A percentile compares a stretch with the other conserved stretches of the same genome.
These are phyloP conservation scores for Dissoconium aciculare DNA, from an alignment of 2,329 filamentous ascomycete genomes.

Conservation along the genomic window DNA sequence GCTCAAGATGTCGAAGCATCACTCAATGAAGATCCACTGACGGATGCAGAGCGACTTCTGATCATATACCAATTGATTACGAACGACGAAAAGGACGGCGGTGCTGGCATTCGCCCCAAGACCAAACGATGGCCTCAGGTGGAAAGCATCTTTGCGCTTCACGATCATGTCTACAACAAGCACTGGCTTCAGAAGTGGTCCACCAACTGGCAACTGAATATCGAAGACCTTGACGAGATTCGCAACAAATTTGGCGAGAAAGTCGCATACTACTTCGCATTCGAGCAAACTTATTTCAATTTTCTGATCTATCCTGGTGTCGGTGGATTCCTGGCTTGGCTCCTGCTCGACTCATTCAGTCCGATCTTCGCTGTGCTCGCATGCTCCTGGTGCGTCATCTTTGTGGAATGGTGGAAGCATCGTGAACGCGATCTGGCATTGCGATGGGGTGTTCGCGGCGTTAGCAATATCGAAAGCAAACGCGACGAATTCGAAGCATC, in stretches of 20 bases:
- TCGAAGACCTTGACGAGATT: conserved; percentile 37
- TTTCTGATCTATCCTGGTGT: conserved; percentile 71
- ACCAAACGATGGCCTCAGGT: conserved; percentile 37
- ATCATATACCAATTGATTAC: conserved; percentile 66
- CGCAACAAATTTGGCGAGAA: conserved; percentile 37
- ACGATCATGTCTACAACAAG: conserved; percentile 38
- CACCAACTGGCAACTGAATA: conserved; percentile 31
- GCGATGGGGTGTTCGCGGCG: conserved; percentile 76
- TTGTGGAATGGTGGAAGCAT: conserved; percentile 93
- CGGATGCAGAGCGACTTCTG: conserved; percentile 74
- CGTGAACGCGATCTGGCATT: conserved; percentile 76
- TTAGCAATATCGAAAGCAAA: conserved; percentile 65
- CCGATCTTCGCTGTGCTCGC: conserved; percentile 63
- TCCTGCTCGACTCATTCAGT: conserved; percentile 74
- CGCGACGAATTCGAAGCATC: conserved; percentile 69
- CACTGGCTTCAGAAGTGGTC: conserved; percentile 40
- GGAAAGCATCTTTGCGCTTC: conserved; percentile 35
- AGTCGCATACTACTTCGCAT: conserved; percentile 92
- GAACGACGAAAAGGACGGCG: conserved; percentile 32
- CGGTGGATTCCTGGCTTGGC: conserved; percentile 63
- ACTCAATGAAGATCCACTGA: conserved; percentile 60
- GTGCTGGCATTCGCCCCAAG: conserved; percentile 37
- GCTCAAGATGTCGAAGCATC: conserved; percentile 54
- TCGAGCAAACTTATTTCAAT: conserved; percentile 76
- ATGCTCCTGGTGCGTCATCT: conserved; percentile 74